Evolutionary conservation across 208 protist genomes (phyloP).

Genomic region (Trypanosomatidae sp.): DNA sequence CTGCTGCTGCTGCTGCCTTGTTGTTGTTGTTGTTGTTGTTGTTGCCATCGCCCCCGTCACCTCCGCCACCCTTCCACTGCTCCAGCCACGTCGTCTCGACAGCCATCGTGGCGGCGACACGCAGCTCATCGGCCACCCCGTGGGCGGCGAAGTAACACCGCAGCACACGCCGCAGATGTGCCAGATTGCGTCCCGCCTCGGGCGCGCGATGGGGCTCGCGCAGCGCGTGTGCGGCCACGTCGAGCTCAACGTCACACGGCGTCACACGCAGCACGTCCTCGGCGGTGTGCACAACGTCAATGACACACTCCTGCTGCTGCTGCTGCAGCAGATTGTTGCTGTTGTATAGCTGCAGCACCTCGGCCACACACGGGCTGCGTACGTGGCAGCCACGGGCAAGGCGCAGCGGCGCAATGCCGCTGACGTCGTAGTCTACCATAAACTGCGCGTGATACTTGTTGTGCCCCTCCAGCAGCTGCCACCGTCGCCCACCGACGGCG

Average conservation of each 20-base stretch:
- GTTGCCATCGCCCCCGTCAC: not conserved
- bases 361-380: slow-evolving; percentile 8
- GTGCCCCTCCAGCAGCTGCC: slow-evolving; percentile 57
- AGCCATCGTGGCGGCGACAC: slow-evolving; percentile 21
- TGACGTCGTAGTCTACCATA: slow-evolving; percentile 51
- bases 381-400: slow-evolving; percentile 4
- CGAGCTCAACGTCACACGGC: slow-evolving; percentile 33
- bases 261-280: not conserved
- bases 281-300: not conserved
- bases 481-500: slow-evolving; percentile 28
- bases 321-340: not conserved
- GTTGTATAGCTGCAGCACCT: slow-evolving; percentile 4
- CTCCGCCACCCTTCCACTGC: not conserved
- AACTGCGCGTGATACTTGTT: slow-evolving; percentile 57
- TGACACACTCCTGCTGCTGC: not conserved
- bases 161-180: slow-evolving; percentile 23
- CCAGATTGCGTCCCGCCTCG: slow-evolving; percentile 27
- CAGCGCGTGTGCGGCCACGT: slow-evolving; percentile 14
- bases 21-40: no score
- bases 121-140: slow-evolving; percentile 36
- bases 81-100: slow-evolving; percentile 10
- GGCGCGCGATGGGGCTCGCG: not conserved
- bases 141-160: slow-evolving; percentile 35
- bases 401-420: slow-evolving; percentile 35
- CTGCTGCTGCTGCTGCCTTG: not conserved